Conservation (phyloP, 768 basidiomycete genomes). For the Tylopilus subfusipes region DNA sequence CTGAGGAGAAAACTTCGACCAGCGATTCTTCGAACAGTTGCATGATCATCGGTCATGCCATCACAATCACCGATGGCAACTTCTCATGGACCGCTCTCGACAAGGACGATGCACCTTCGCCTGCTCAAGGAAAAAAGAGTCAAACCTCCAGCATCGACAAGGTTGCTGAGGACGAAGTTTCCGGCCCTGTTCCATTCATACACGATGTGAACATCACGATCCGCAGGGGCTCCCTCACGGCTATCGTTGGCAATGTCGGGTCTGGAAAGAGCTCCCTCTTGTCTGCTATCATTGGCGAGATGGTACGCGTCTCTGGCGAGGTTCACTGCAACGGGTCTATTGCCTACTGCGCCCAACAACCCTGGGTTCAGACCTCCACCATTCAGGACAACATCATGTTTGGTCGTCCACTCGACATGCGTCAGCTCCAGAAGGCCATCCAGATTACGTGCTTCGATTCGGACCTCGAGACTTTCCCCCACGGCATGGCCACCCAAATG, state of each 20-base stretch:
- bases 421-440: slow-evolving; percentile 26
- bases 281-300: slow-evolving; percentile 31
- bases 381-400: slow-evolving; percentile 33
- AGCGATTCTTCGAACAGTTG: neutral
- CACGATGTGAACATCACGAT: slow-evolving; percentile 22
- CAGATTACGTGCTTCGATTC: slow-evolving; percentile 28
- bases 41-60: slow-evolving; percentile 16
- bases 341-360: slow-evolving; percentile 33
- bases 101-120: neutral
- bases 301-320: slow-evolving; percentile 26
- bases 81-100: slow-evolving; percentile 27
- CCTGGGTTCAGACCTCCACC: slow-evolving; percentile 30
- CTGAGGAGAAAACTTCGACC: slow-evolving; percentile 20
- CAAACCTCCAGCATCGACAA: slow-evolving; percentile 10
- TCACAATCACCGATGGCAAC: slow-evolving; percentile 18
- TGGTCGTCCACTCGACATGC: slow-evolving; percentile 27
- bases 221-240: slow-evolving; percentile 22
- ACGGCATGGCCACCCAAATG: slow-evolving; percentile 39
- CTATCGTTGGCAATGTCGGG: slow-evolving; percentile 26
- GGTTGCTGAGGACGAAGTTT: slow-evolving; percentile 7
- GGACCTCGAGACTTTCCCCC: slow-evolving; percentile 28
- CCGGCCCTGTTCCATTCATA: slow-evolving; percentile 15
- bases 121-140: neutral
- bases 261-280: slow-evolving; percentile 30
- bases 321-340: slow-evolving; percentile 23